A percentile compares a stretch with the other conserved stretches of the same genome.
These are phyloP conservation scores for Polychaeton citri DNA, from an alignment of 2,329 filamentous ascomycete genomes.

Conservation along the genomic window DNA sequence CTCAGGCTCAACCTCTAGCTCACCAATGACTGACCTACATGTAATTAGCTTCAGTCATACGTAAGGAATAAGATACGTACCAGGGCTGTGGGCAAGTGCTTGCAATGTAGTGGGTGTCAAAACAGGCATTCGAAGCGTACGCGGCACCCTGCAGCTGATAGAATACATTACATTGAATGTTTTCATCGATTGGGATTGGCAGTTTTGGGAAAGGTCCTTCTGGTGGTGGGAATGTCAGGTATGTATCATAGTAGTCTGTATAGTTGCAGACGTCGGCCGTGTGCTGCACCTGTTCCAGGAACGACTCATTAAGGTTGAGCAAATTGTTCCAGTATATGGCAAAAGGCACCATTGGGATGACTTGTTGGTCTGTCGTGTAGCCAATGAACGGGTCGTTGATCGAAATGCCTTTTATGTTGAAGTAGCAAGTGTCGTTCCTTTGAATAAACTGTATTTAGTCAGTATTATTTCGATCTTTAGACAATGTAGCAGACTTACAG, in stretches of 20 bases:
- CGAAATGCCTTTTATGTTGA: slow-evolving; percentile 37
- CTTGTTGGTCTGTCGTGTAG: slow-evolving; percentile 24
- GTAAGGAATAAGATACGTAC: slow-evolving; percentile 1
- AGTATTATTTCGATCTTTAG: not conserved
- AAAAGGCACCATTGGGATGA: slow-evolving; percentile 20
- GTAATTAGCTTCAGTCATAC: not conserved
- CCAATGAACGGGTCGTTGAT: slow-evolving; percentile 38
- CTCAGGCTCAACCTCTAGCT: slow-evolving; percentile 1
- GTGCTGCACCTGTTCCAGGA: slow-evolving; percentile 22
- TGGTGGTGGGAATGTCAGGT: slow-evolving; percentile 30
- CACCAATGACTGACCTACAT: slow-evolving; percentile 16
- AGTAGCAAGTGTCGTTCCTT: slow-evolving; percentile 36
- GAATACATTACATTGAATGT: slow-evolving; percentile 26
- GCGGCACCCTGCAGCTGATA: slow-evolving; percentile 26
- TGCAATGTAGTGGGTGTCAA: slow-evolving; percentile 37
- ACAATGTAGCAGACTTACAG: slow-evolving; percentile 22
- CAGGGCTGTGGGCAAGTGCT: slow-evolving; percentile 31
- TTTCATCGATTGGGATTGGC: slow-evolving; percentile 12
- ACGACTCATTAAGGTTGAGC: slow-evolving; percentile 30
- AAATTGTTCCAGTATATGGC: slow-evolving; percentile 28
- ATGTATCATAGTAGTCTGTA: slow-evolving; percentile 24
- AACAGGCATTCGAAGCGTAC: slow-evolving; percentile 34
- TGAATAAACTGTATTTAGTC: slow-evolving; percentile 28
- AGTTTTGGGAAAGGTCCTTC: slow-evolving; percentile 20
- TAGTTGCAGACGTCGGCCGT: slow-evolving; percentile 24